Conservation (phyloP, 495 filamentous ascomycete genomes). For the Ascobolus immersus region DNA sequence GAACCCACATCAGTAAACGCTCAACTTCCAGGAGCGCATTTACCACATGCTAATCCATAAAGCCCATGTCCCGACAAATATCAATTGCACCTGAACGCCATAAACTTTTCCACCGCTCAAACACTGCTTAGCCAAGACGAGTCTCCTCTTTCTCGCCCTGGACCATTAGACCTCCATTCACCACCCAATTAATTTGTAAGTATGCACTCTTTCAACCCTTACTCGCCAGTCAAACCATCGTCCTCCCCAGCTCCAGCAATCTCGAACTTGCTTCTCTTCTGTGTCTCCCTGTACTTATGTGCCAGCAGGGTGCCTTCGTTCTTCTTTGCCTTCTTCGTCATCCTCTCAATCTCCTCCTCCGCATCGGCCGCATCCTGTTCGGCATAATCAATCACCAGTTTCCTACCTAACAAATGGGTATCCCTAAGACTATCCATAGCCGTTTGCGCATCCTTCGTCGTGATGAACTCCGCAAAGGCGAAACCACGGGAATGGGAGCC, state of each 20-base stretch:
- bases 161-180: too few species aligned
- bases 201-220: too few species aligned
- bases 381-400: slow-evolving; percentile 73
- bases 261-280: slow-evolving; percentile 59
- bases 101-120: too few species aligned
- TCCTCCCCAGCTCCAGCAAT: slow-evolving; percentile 48
- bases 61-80: too few species aligned
- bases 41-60: too few species aligned
- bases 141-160: too few species aligned
- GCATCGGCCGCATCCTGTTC: slow-evolving; percentile 63
- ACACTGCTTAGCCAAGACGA: too few species aligned
- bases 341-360: slow-evolving; percentile 82
- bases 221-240: slow-evolving; percentile 24
- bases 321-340: slow-evolving; percentile 77
- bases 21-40: too few species aligned
- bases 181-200: too few species aligned
- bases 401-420: slow-evolving; percentile 76
- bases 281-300: slow-evolving; percentile 56
- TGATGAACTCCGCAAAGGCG: slow-evolving; percentile 90
- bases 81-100: too few species aligned
- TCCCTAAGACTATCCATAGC: slow-evolving; percentile 74
- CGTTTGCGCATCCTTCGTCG: slow-evolving; percentile 72
- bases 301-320: slow-evolving; percentile 71
- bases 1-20: too few species aligned
- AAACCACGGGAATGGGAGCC: slow-evolving; percentile 69